A percentile compares a stretch with the other conserved stretches of the same genome.
Conservation (phyloP, 2,329 filamentous ascomycete genomes). For the Trichoderma harzianum region DNA sequence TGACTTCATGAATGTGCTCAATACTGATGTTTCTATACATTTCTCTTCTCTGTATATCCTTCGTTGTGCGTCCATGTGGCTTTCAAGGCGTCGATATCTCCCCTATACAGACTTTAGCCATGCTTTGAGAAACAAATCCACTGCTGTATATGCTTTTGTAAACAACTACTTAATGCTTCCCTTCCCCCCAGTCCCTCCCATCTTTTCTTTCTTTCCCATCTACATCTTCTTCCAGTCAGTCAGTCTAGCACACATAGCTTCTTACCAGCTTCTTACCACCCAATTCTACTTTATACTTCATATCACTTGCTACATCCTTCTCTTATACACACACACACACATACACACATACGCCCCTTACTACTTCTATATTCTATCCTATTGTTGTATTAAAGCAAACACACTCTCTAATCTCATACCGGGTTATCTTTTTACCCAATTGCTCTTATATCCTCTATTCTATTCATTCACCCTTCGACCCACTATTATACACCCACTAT, state of each 20-base stretch:
- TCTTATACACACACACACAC: neutral
- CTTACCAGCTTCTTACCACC: neutral
- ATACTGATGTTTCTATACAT: neutral
- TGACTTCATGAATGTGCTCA: no score
- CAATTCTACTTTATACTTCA: neutral
- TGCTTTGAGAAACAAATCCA: neutral
- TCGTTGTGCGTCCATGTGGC: neutral
- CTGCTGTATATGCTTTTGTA: neutral
- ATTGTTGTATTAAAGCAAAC: neutral
- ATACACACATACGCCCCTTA: neutral
- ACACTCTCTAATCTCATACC: neutral
- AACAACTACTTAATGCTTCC: neutral
- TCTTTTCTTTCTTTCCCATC: neutral
- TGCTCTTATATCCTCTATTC: neutral
- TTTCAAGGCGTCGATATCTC: neutral
- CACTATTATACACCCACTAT: neutral
- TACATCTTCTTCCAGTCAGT: neutral
- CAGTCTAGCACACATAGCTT: neutral
- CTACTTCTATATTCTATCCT: neutral
- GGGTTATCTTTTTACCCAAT: neutral
- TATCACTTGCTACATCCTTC: neutral
- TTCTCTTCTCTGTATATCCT: neutral
- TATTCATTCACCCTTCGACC: neutral
- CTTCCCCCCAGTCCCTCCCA: neutral
- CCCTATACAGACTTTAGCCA: neutral